phyloP scores from a whole-genome alignment of 306 rosid species.

The Pyrus bretschneideri region DNA sequence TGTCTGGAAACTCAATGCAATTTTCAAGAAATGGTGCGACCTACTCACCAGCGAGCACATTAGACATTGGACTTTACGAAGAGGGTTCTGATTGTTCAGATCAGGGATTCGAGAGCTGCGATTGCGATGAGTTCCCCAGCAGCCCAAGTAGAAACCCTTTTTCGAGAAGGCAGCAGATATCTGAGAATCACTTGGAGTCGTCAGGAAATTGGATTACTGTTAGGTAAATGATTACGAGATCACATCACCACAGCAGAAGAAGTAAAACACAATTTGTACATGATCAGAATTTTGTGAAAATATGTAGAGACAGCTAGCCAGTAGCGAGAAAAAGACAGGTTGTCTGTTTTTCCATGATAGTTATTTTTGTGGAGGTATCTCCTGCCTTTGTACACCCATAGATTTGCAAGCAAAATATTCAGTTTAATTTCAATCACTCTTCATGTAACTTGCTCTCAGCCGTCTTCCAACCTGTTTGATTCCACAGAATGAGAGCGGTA shows the following conservation, averaged over 20 bases:
- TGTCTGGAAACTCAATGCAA: slow-evolving; percentile 15
- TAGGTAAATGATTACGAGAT: slow-evolving; percentile 20
- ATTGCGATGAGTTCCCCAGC: background rate
- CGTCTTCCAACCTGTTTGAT: no score
- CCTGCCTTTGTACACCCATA: background rate
- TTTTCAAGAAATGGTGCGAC: background rate
- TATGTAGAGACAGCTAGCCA: background rate
- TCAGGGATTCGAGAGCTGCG: background rate
- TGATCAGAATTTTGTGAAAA: background rate
- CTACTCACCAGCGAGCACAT: slow-evolving; percentile 43
- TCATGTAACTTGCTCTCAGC: no score
- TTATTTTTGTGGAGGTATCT: background rate
- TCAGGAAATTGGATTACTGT: slow-evolving; percentile 54
- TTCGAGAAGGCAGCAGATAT: slow-evolving; percentile 7
- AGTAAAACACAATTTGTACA: background rate
- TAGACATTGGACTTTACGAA: slow-evolving; percentile 22
- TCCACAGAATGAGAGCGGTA: no score
- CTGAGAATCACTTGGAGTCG: slow-evolving; percentile 19
- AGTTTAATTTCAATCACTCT: no score
- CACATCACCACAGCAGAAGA: background rate
- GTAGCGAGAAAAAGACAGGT: background rate
- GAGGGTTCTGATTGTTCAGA: background rate
- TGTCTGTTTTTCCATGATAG: background rate
- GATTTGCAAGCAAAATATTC: no score
- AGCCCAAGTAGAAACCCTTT: slow-evolving; percentile 19